Percentiles rank a stretch among this genome's conserved stretches.
Conservation (phyloP, 148 eudicot species). For the Fagopyrum homotropicum region DNA sequence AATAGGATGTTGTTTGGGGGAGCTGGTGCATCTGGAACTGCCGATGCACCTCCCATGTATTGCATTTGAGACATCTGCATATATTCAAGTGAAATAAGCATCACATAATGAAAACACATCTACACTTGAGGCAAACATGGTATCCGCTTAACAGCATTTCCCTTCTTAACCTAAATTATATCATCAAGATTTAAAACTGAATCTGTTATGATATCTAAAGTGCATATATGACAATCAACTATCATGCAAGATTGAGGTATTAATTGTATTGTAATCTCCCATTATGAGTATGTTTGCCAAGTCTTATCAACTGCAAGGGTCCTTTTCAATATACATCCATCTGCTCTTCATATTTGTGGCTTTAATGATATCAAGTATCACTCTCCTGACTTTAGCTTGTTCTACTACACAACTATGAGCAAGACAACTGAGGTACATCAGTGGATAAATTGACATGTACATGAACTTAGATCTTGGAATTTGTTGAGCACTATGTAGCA, state of each 20-base stretch:
- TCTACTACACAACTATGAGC: background rate
- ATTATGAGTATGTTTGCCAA: background rate
- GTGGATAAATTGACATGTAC: background rate
- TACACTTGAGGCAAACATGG: background rate
- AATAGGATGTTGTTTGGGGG: slow-evolving; percentile 86
- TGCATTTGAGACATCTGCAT: slow-evolving; percentile 83
- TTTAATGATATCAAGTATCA: background rate
- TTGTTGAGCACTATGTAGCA: slow-evolving; percentile 7
- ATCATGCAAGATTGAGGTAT: background rate
- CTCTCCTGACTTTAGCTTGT: background rate
- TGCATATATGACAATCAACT: no score
- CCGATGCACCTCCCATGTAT: slow-evolving; percentile 56
- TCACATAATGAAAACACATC: background rate
- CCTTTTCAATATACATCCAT: background rate
- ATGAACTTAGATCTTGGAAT: background rate
- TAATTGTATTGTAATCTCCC: background rate
- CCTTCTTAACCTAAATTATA: background rate
- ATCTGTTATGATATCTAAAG: background rate
- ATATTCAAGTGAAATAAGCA: background rate
- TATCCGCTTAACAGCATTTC: background rate
- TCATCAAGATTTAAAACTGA: background rate
- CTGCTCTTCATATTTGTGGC: background rate
- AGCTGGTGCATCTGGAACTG: slow-evolving; percentile 70
- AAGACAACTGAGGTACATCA: background rate
- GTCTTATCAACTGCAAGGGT: background rate